phyloP scores from a whole-genome alignment of 495 filamentous ascomycete genomes.

The Penicillium fimorum region DNA sequence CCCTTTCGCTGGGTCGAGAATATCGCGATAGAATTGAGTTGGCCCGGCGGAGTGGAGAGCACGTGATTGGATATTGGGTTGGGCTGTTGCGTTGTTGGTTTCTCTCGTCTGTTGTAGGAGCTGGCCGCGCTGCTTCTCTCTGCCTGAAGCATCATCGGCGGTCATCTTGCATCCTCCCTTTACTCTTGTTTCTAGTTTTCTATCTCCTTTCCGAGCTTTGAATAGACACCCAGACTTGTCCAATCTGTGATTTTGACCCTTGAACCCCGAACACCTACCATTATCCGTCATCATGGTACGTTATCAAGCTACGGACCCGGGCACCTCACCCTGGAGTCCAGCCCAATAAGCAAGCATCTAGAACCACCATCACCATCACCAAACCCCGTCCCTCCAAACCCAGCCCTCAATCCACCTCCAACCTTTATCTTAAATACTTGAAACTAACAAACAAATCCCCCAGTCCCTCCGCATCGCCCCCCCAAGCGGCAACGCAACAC shows the following conservation, averaged over 20 bases:
- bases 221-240: background rate
- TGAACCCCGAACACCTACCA: background rate
- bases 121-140: slow-evolving; percentile 39
- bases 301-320: slow-evolving; percentile 26
- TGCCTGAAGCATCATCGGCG: slow-evolving; percentile 26
- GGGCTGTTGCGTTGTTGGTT: slow-evolving; percentile 25
- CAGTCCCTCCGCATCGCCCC: slow-evolving; percentile 91
- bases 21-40: slow-evolving; percentile 14
- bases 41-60: slow-evolving; percentile 9
- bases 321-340: slow-evolving; percentile 6
- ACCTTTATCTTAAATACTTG: background rate
- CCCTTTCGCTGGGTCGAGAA: slow-evolving; percentile 6
- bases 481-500: slow-evolving; percentile 53
- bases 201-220: slow-evolving; percentile 10
- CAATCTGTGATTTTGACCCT: background rate
- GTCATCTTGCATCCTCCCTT: slow-evolving; percentile 23
- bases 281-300: slow-evolving; percentile 35
- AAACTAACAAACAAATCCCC: slow-evolving; percentile 21
- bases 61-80: slow-evolving; percentile 25
- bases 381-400: background rate
- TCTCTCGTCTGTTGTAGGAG: slow-evolving; percentile 31
- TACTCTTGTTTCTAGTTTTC: slow-evolving; percentile 10
- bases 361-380: background rate
- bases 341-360: slow-evolving; percentile 12
- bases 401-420: background rate